Evolutionary conservation across 1,284 basidiomycete genomes (phyloP), one percentile per base, ranked within the genome.

Genomic region (Volvariella volvacea): DNA sequence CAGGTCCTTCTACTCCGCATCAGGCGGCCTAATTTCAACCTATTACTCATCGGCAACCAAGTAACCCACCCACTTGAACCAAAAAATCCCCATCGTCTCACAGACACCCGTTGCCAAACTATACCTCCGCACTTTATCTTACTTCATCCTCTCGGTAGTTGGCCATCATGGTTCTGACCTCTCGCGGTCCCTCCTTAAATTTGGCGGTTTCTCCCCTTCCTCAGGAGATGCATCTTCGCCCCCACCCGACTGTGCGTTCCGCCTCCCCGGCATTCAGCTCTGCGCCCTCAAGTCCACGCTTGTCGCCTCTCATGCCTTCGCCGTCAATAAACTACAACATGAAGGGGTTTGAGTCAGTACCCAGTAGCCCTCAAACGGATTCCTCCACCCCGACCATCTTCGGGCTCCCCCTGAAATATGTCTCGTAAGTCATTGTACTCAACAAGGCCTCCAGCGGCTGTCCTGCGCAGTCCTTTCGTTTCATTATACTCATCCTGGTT

Each of bases 391-490:
- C 76, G 1, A 69, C 62, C 25, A 60, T 78, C 49, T 74, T 61
- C 49, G 76, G 76, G 17, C 53, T 80, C 48, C 76, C 76, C 9
- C 59, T 79, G 47, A 80, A 80, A 72, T 80, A 79, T 52, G 66
- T 79, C 37, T 78, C 76, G 75, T 79, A 57, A 59, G 74, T 70
- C n/a, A 25, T n/a, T n/a, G n/a, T n/a, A 30, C 28, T 46, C 30
- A 9, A 39, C 25, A n/a, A n/a, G n/a, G n/a, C n/a, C n/a, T n/a
- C n/a, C n/a, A n/a, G n/a, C n/a, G n/a, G n/a, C n/a, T 36, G 28
- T 22, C 16, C 22, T 30, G 12, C 20, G 44, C 19, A 28, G 32
- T 30, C 33, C 14, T 21, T 48, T 30, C 44, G 12, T 34, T 44
- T 22, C 22, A 17, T 43, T 28, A 28, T 44, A 34, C 41, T 47